These are phyloP conservation scores for Syzygium malaccense DNA, from an alignment of 441 rosid genomes.

Conservation along the genomic window DNA sequence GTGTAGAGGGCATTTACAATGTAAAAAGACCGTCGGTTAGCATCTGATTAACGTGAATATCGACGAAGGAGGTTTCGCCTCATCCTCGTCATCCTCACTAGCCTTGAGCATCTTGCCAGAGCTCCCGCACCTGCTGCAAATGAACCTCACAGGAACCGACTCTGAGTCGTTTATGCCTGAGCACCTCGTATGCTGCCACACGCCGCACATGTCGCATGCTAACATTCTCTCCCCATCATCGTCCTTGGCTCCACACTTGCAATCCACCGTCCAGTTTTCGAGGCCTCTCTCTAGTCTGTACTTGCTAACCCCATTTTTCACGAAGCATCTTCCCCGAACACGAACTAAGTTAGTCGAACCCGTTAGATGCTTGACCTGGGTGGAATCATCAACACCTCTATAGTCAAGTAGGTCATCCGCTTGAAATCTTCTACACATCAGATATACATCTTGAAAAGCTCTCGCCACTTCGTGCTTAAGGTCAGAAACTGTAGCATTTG, in stretches of 20 bases:
- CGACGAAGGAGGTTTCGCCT: not conserved
- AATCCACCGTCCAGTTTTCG: conserved; percentile 65
- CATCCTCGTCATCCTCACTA: conserved; percentile 2
- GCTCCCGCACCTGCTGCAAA: conserved; percentile 39
- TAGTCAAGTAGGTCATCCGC: conserved; percentile 48
- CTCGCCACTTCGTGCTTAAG: conserved; percentile 42
- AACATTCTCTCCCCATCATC: conserved; percentile 76
- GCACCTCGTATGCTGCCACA: conserved; percentile 75
- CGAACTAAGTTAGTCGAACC: conserved; percentile 23
- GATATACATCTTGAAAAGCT: conserved; percentile 57
- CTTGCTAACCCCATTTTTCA: conserved; percentile 28
- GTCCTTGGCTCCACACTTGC: conserved; percentile 61
- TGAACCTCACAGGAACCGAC: conserved; percentile 48
- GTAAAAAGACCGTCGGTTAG: not conserved
- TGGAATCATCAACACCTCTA: conserved; percentile 53
- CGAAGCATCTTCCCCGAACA: conserved; percentile 38
- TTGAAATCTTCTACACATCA: conserved; percentile 44
- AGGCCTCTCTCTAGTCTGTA: conserved; percentile 61
- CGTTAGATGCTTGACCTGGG: conserved; percentile 39
- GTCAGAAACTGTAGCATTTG: conserved; percentile 43
- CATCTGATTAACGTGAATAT: not conserved
- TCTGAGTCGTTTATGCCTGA: conserved; percentile 43
- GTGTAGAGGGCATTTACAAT: conserved; percentile 8
- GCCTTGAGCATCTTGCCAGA: not conserved
- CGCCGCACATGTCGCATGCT: conserved; percentile 63